Evolutionary conservation across 495 filamentous ascomycete genomes (phyloP), one percentile per base, ranked within the genome.

Genomic region (Penicillium ochrochloron): DNA sequence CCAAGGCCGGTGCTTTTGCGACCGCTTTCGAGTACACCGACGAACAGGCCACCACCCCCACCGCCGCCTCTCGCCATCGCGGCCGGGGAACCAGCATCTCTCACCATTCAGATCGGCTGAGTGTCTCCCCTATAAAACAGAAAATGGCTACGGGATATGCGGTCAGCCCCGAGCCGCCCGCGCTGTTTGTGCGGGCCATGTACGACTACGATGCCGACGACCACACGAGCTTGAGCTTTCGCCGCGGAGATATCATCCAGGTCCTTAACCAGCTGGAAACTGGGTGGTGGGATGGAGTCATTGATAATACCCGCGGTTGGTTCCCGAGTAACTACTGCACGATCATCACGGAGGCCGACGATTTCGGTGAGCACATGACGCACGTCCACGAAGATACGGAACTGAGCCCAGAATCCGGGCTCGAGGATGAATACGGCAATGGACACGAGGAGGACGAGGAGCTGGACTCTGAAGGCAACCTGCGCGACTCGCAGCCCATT

Each of bases 241-340:
- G 88, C 63, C 89, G 94, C 70, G 96, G 96, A 64, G 95, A 98
- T 73, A 88, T 97, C 61, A 98, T 99, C 63, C 93, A 97, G 79
- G 95, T 99, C 68, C 90, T 99, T 62, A 99, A 96, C 61, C 94
- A 97, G 76, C 83, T 99, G 46, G 96, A 97, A 70, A 98, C 93
- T 65, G 95, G 95, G 10, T 99, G 95, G 95, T 99, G 95, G 95
- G 95, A 99, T 78, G 95, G 95, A 11, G 92, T 98, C 42, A 94
- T 98, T 72, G 75, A 80, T 60, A 93, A 90, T 51, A 88, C 94
- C 62, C 88, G 95, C 66, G 95, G 95, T 60, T 99, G 95, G 95
- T 99, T 99, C 79, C 95, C 95, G 9, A 98, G 95, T 83, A 99
- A 99, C 75, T 99, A 99, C 78, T 98, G 95, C 78, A 85, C 89